These are phyloP conservation scores for Aegilops sharonensis DNA, from an alignment of 176 grass and related monocot species.

Conservation along the genomic window DNA sequence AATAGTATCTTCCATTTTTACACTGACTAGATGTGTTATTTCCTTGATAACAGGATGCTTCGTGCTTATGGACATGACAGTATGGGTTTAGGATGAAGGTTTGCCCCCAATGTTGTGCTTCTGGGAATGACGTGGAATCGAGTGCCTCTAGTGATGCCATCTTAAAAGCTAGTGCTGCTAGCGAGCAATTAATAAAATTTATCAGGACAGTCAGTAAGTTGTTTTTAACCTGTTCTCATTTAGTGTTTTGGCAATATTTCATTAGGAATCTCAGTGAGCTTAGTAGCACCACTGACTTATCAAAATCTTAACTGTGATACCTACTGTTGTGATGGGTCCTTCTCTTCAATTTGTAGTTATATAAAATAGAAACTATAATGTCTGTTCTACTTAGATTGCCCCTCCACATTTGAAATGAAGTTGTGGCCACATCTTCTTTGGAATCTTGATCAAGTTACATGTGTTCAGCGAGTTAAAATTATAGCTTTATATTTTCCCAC, in stretches of 20 bases:
- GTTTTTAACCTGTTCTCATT: neutral
- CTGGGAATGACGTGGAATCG: constrained; percentile 84
- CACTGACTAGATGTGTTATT: neutral
- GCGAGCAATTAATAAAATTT: constrained; percentile 85
- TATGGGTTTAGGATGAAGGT: constrained; percentile 91
- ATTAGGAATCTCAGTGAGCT: neutral
- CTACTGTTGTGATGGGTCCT: neutral
- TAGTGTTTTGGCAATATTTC: neutral
- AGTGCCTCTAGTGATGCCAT: constrained; percentile 85
- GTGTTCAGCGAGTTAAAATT: neutral
- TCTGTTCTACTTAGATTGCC: constrained; percentile 39
- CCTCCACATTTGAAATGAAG: constrained; percentile 66
- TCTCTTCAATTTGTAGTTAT: neutral
- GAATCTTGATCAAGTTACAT: constrained; percentile 72
- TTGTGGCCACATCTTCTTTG: constrained; percentile 78
- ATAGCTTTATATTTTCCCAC: neutral
- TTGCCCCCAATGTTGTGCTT: constrained; percentile 69
- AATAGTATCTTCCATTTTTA: neutral
- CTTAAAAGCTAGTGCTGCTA: constrained; percentile 72
- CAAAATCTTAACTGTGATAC: neutral
- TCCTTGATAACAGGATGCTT: constrained; percentile 69
- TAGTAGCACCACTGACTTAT: neutral
- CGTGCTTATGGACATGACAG: constrained; percentile 80
- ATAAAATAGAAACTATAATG: neutral
- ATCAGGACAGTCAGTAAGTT: constrained; percentile 60